A percentile compares a stretch with the other conserved stretches of the same genome.
phyloP scores from a whole-genome alignment of 768 basidiomycete genomes.

The Stropharia rugosoannulata region DNA sequence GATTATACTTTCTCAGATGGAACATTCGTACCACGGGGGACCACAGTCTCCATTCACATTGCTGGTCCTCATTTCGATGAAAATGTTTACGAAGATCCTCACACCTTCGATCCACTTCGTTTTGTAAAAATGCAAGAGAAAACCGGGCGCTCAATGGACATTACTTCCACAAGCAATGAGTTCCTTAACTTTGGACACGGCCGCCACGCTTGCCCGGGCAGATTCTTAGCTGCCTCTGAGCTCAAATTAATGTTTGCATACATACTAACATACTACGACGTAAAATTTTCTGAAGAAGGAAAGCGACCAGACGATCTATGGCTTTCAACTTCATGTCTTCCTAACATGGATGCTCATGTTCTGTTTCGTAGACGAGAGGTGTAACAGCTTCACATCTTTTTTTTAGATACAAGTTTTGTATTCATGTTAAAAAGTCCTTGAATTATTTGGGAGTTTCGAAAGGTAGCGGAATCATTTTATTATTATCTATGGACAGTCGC shows the following conservation, averaged over 20 bases:
- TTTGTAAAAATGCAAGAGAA: constrained; percentile 17
- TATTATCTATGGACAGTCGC: no score
- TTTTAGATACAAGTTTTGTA: no score
- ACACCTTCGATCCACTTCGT: constrained; percentile 20
- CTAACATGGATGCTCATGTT: not conserved
- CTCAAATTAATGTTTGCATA: constrained; percentile 24
- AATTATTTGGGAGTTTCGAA: no score
- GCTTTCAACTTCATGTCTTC: not conserved
- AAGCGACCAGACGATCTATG: constrained; percentile 10
- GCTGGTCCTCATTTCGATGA: constrained; percentile 8
- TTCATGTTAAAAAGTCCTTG: no score
- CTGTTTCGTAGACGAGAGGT: not conserved
- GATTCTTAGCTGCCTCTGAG: constrained; percentile 20
- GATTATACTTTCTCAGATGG: constrained; percentile 16
- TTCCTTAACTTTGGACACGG: constrained; percentile 20
- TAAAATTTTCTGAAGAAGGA: constrained; percentile 18
- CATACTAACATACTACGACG: constrained; percentile 20
- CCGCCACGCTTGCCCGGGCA: constrained; percentile 16
- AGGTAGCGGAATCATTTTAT: no score
- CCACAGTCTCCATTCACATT: not conserved
- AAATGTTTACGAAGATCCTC: constrained; percentile 13
- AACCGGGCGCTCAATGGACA: constrained; percentile 2
- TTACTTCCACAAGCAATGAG: constrained; percentile 11
- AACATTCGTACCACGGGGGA: constrained; percentile 14
- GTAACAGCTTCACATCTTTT: not conserved